Conservation (phyloP, 1,139 yeast species). For the Scheffersomyces quercinus region DNA sequence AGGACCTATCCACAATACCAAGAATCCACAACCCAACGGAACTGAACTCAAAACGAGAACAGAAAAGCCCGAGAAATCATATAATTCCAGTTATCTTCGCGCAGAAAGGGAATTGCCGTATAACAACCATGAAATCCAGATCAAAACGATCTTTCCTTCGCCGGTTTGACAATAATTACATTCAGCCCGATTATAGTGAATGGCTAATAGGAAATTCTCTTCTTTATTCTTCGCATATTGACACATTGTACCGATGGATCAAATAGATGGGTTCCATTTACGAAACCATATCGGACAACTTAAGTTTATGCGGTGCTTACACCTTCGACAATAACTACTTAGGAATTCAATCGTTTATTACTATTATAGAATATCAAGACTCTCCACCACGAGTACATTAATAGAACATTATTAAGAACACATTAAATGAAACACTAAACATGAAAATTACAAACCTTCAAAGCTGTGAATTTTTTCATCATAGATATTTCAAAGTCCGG, state of each 20-base stretch:
- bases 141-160: background rate
- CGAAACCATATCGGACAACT: conserved; percentile 41
- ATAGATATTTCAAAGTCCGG: conserved; percentile 6
- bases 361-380: no score
- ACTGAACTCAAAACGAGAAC: background rate
- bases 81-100: background rate
- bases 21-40: background rate
- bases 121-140: background rate
- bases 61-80: background rate
- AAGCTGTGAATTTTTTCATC: no score
- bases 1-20: background rate
- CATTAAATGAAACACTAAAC: no score
- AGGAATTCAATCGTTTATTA: no score
- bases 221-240: conserved; percentile 45
- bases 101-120: background rate
- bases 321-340: no score
- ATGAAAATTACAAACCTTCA: no score
- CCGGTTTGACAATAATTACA: background rate
- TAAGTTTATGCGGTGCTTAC: conserved; percentile 39
- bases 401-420: no score
- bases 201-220: background rate
- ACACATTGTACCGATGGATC: conserved; percentile 53
- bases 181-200: background rate
- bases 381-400: no score
- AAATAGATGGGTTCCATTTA: conserved; percentile 7